Conservation (phyloP, 768 basidiomycete species). For the Rickenella mellea region DNA sequence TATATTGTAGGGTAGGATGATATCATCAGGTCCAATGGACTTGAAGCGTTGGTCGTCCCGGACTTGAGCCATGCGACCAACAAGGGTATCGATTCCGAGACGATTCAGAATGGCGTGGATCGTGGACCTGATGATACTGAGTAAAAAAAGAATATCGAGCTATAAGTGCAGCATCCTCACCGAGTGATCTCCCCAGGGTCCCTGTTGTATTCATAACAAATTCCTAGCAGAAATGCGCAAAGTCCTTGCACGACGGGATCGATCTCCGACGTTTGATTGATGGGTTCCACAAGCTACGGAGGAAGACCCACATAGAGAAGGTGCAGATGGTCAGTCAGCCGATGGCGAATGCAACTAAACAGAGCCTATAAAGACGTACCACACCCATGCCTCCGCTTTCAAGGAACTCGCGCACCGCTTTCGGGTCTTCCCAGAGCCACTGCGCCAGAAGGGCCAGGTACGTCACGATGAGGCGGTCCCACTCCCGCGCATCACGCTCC, state of each 20-base stretch:
- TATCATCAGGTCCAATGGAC: constrained; percentile 74
- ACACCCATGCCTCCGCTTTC: constrained; percentile 85
- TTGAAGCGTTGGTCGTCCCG: constrained; percentile 93
- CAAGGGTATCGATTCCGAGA: constrained; percentile 81
- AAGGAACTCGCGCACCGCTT: constrained; percentile 80
- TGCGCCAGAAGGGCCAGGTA: constrained; percentile 78
- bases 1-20: constrained; percentile 44
- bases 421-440: constrained; percentile 96
- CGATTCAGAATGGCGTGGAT: constrained; percentile 86
- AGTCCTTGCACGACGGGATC: constrained; percentile 85
- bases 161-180: constrained; percentile 28
- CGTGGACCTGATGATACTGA: constrained; percentile 43
- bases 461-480: constrained; percentile 82
- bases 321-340: constrained; percentile 1
- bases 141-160: background rate
- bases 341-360: background rate
- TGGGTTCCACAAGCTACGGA: constrained; percentile 81
- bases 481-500: constrained; percentile 70
- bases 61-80: constrained; percentile 76
- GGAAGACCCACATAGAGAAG: too few relatives aligned
- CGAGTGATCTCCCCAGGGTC: constrained; percentile 95
- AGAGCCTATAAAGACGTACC: constrained; percentile 39
- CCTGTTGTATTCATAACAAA: constrained; percentile 94
- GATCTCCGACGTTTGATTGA: constrained; percentile 80
- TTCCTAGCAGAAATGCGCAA: constrained; percentile 83